Evolutionary conservation across 805 yeast species (phyloP).

Genomic region (Starmerella floricola): DNA sequence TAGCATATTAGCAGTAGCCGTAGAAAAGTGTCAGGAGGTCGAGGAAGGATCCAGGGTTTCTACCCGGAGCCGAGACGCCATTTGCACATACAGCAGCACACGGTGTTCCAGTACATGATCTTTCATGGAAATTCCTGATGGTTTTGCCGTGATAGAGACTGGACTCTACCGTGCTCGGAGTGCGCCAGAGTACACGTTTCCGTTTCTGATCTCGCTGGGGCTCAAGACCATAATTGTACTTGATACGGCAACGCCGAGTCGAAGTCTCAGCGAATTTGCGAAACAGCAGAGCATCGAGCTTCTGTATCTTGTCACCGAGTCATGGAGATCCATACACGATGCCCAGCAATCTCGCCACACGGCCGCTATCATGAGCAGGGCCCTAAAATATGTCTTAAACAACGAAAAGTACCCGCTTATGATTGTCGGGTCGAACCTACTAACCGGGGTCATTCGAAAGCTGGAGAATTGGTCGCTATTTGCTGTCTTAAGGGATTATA

Average conservation of each 20-base stretch:
- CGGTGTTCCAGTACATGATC: too few relatives aligned
- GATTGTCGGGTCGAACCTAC: slow-evolving; percentile 65
- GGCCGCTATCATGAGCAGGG: slow-evolving; percentile 40
- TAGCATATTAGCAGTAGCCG: too few relatives aligned
- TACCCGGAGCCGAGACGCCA: neutral
- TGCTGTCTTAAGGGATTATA: slow-evolving; percentile 72
- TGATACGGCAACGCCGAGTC: slow-evolving; percentile 77
- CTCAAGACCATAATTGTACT: slow-evolving; percentile 58
- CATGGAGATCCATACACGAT: slow-evolving; percentile 29
- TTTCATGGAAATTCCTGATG: slow-evolving; percentile 47
- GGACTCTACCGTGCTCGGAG: slow-evolving; percentile 69
- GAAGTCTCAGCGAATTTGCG: slow-evolving; percentile 55
- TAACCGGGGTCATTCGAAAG: slow-evolving; percentile 69
- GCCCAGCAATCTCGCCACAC: slow-evolving; percentile 7
- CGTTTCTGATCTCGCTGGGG: slow-evolving; percentile 63
- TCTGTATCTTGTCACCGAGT: slow-evolving; percentile 29
- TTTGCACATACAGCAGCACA: neutral
- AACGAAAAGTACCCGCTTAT: slow-evolving; percentile 51
- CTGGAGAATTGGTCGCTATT: slow-evolving; percentile 83
- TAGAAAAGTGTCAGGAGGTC: too few relatives aligned
- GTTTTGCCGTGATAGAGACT: slow-evolving; percentile 81
- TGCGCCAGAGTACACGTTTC: slow-evolving; percentile 29
- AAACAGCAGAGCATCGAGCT: slow-evolving; percentile 31
- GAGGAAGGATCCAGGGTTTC: neutral
- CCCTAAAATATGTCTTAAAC: slow-evolving; percentile 56